A percentile compares a stretch with the other conserved stretches of the same genome.
Conservation (phyloP, 140 eudicot genomes). For the Anethum foeniculum region DNA sequence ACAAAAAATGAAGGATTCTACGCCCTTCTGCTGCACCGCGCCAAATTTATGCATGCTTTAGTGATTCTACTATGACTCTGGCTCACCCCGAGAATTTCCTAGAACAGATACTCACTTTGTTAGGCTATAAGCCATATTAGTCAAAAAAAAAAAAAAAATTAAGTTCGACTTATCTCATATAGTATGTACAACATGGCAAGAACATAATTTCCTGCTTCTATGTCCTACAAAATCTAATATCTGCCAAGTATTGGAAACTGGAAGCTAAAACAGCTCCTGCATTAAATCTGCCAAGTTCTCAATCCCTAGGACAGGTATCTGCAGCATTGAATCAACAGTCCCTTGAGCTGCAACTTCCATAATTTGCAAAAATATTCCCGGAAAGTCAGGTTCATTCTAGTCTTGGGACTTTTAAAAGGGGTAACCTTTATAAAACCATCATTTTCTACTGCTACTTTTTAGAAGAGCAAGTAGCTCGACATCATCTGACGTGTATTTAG, state of each 20-base stretch:
- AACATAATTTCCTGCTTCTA: not conserved
- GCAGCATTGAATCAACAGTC: not conserved
- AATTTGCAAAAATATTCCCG: not conserved
- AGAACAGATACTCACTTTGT: too few species aligned
- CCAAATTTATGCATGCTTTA: not conserved
- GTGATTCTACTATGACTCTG: too few species aligned
- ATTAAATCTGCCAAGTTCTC: not conserved
- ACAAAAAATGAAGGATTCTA: not conserved
- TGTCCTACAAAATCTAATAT: not conserved
- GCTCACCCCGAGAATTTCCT: too few species aligned
- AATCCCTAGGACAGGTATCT: not conserved
- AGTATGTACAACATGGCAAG: constrained; percentile 10
- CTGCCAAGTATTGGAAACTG: not conserved
- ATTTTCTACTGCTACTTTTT: constrained; percentile 44
- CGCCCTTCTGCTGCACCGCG: not conserved
- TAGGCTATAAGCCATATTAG: too few species aligned
- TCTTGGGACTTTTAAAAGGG: not conserved
- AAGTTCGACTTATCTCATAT: not conserved
- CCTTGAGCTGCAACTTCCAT: not conserved
- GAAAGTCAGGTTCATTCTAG: not conserved
- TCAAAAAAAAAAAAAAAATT: too few species aligned
- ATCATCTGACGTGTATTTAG: constrained; percentile 52
- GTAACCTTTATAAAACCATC: not conserved
- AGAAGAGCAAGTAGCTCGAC: constrained; percentile 58
- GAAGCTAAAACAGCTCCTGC: not conserved